Evolutionary conservation across 208 protist genomes (phyloP).

Genomic region (Crithidia fasciculata): DNA sequence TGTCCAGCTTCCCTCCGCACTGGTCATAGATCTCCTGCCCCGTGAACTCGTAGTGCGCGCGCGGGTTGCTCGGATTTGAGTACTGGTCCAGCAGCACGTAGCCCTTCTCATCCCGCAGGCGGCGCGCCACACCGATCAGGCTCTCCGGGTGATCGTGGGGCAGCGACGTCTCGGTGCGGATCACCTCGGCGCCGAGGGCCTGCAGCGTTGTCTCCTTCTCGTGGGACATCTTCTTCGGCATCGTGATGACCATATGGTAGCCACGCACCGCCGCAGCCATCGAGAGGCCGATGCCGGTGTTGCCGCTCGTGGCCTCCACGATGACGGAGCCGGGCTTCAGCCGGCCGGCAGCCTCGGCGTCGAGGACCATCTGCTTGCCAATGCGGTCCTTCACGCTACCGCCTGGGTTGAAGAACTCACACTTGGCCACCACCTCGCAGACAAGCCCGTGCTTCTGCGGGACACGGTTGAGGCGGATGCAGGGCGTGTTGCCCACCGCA

Average conservation of each 20-base stretch:
- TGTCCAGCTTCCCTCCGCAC: slow-evolving; percentile 95
- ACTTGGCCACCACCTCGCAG: slow-evolving; percentile 93
- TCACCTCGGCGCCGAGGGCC: slow-evolving; percentile 95
- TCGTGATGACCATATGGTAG: slow-evolving; percentile 97
- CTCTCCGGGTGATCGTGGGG: slow-evolving; percentile 95
- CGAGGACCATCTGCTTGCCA: slow-evolving; percentile 95
- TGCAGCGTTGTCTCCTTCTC: slow-evolving; percentile 95
- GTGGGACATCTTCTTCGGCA: slow-evolving; percentile 98
- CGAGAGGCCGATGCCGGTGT: slow-evolving; percentile 96
- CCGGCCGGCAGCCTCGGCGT: slow-evolving; percentile 91
- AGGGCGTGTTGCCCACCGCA: slow-evolving; percentile 86
- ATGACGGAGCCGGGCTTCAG: slow-evolving; percentile 95
- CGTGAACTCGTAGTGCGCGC: slow-evolving; percentile 96
- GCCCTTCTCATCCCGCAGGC: slow-evolving; percentile 94
- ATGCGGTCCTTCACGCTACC: slow-evolving; percentile 99
- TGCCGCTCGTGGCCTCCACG: slow-evolving; percentile 98
- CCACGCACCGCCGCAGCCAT: slow-evolving; percentile 94
- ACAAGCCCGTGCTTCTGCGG: slow-evolving; percentile 72
- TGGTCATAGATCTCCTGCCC: slow-evolving; percentile 96
- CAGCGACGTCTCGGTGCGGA: slow-evolving; percentile 96
- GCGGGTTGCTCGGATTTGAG: slow-evolving; percentile 94
- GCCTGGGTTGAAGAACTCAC: slow-evolving; percentile 92
- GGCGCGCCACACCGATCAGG: slow-evolving; percentile 95
- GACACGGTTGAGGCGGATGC: slow-evolving; percentile 86
- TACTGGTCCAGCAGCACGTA: slow-evolving; percentile 97